These are phyloP conservation scores for Coniosporium apollinis DNA, from an alignment of 495 filamentous ascomycete species.

Conservation along the genomic window DNA sequence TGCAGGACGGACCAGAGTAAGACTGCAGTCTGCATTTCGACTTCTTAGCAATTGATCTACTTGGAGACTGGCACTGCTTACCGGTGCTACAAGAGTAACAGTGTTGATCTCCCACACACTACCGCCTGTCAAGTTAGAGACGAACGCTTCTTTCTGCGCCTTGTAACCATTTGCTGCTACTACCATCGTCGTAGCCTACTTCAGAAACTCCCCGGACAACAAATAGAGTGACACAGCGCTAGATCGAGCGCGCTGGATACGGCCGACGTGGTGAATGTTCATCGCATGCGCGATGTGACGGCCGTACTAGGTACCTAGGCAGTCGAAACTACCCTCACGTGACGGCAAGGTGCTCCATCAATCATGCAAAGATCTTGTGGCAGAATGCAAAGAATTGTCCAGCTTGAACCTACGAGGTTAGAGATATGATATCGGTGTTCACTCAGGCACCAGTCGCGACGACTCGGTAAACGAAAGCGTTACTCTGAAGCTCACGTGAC, in stretches of 20 bases:
- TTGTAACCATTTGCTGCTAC: constrained; percentile 58
- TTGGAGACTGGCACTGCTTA: constrained; percentile 27
- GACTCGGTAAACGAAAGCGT: too few species aligned
- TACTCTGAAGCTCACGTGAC: too few species aligned
- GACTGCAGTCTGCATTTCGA: constrained; percentile 45
- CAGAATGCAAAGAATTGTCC: too few species aligned
- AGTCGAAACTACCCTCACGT: too few species aligned
- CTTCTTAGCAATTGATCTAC: constrained; percentile 1
- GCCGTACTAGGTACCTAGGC: too few species aligned
- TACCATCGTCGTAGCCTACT: neutral
- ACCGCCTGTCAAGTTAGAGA: constrained; percentile 82
- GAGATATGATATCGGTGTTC: too few species aligned
- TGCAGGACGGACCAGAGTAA: constrained; percentile 84
- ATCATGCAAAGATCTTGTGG: too few species aligned
- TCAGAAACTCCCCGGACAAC: neutral
- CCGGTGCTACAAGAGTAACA: constrained; percentile 69
- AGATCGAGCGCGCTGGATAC: neutral
- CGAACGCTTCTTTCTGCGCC: constrained; percentile 81
- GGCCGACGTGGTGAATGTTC: too few species aligned
- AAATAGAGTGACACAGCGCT: neutral
- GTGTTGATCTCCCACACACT: constrained; percentile 69
- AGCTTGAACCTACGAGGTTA: too few species aligned
- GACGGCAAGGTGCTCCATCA: too few species aligned
- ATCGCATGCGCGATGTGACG: too few species aligned
- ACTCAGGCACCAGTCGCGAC: too few species aligned